These are phyloP conservation scores for Kurtzmaniella quercitrusa DNA, from an alignment of 1,139 yeast species.

Conservation along the genomic window DNA sequence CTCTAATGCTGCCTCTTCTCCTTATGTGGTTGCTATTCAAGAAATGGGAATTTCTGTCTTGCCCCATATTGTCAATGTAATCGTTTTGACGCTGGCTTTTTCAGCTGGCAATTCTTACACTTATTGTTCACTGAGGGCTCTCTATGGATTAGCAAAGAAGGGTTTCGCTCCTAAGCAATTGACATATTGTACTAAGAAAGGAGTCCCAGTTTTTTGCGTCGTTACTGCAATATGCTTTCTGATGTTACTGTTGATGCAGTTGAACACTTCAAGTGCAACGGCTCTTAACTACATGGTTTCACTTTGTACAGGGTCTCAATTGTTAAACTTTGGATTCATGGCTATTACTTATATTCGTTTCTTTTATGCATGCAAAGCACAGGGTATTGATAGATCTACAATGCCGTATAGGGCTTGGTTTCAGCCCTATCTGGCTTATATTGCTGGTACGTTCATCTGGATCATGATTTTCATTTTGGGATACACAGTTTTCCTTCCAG, in stretches of 20 bases:
- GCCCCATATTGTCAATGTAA: slow-evolving; percentile 40
- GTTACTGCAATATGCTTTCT: slow-evolving; percentile 28
- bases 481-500: slow-evolving; percentile 35
- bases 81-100: slow-evolving; percentile 32
- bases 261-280: slow-evolving; percentile 54
- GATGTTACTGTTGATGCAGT: slow-evolving; percentile 47
- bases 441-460: slow-evolving; percentile 28
- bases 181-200: slow-evolving; percentile 40
- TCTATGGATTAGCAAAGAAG: slow-evolving; percentile 35
- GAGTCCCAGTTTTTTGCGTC: slow-evolving; percentile 57
- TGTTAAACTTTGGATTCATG: slow-evolving; percentile 67
- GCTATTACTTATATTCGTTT: slow-evolving; percentile 56
- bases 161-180: slow-evolving; percentile 39
- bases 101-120: slow-evolving; percentile 45
- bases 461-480: slow-evolving; percentile 38
- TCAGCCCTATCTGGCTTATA: slow-evolving; percentile 27
- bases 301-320: slow-evolving; percentile 74
- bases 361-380: slow-evolving; percentile 53
- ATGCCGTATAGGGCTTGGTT: slow-evolving; percentile 29
- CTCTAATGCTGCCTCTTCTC: slow-evolving; percentile 31
- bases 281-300: slow-evolving; percentile 75
- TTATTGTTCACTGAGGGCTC: slow-evolving; percentile 40
- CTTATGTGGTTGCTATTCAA: slow-evolving; percentile 44
- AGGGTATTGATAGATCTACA: slow-evolving; percentile 23
- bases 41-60: slow-evolving; percentile 33